Base-by-base conservation (phyloP, 768 basidiomycete genomes). In the Hygrophoropsis aurantiaca region DNA sequence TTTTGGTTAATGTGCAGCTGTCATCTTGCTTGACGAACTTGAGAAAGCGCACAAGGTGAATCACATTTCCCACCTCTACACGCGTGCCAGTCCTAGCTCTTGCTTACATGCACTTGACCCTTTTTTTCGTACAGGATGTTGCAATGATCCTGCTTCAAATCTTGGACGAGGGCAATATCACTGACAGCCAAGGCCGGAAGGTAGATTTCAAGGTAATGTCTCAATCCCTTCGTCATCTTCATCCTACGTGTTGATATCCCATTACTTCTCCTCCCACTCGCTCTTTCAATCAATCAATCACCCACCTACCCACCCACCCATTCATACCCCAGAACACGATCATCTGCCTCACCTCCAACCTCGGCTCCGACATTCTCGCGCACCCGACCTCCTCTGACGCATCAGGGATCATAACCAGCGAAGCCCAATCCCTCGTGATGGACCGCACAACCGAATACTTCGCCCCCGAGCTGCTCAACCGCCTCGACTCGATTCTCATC, bases 141-240 rank as follows among this genome's bases (percentile, higher is more conserved):
- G 78, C 89, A 1, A 88, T 94, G 82, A 90, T 94, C 51, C 72
- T 95, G 16, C 74, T 95, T 3, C 93, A 95, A 62, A 87, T 97
- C 38, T 76, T 97, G 11, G 92, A 97, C 53, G 93, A 97, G 64
- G 93, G 93, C 7, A 81, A 72, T 40, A 75, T 94, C 51, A 94
- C 93, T 0, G 93, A 97, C 61, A 91, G 89, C 52, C 91, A 94
- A 62, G 93, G 93, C 9, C 81, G 90, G 45, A 90, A 91, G 61
- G 87, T 95, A 3, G 91, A 93, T 63, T 94, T 95, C 73, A 92
- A 86, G 74, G 85, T 82, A 47, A 2, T n/a, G n/a, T 51, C 32
- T 10, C 10, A 10, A 34, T 34, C 10, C 11, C 16, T 10, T 10
- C 32, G 11, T 34, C 10, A 34, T 34, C 10, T 34, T 34, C 10